phyloP scores from a whole-genome alignment of 75 land plant species.

The Pinus tabuliformis region DNA sequence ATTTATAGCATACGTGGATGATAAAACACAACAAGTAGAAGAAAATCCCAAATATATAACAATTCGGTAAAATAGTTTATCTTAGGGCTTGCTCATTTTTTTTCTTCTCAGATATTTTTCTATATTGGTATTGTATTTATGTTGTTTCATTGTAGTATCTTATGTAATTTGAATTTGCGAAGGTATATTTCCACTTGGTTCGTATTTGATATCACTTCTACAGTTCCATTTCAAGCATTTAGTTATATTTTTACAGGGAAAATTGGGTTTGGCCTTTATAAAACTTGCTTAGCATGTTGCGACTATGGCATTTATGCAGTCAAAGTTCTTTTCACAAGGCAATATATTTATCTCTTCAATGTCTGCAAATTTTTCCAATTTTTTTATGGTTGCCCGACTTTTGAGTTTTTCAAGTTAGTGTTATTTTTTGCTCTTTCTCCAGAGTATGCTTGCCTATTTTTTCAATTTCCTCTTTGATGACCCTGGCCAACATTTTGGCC shows the following conservation, averaged over 20 bases:
- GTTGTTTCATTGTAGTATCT: neutral
- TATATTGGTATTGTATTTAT: neutral
- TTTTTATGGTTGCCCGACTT: neutral
- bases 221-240: conserved; percentile 48
- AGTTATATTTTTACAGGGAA: conserved; percentile 24
- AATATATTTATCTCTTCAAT: neutral
- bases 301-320: conserved; percentile 73
- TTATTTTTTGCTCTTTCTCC: too few relatives aligned
- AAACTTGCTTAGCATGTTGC: conserved; percentile 59
- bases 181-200: conserved; percentile 60
- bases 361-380: too few relatives aligned
- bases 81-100: too few relatives aligned
- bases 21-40: conserved; percentile 33
- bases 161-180: conserved; percentile 2
- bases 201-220: conserved; percentile 65
- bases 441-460: too few relatives aligned
- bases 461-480: too few relatives aligned
- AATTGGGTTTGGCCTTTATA: conserved; percentile 23
- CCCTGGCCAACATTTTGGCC: too few relatives aligned
- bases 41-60: conserved; percentile 49
- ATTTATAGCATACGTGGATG: conserved; percentile 58
- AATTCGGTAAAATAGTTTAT: conserved; percentile 7
- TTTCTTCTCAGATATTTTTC: neutral
- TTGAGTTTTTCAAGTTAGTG: neutral
- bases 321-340: conserved; percentile 60